Base-by-base conservation (phyloP, 495 filamentous ascomycete species). In the Rhypophila decipiens region DNA sequence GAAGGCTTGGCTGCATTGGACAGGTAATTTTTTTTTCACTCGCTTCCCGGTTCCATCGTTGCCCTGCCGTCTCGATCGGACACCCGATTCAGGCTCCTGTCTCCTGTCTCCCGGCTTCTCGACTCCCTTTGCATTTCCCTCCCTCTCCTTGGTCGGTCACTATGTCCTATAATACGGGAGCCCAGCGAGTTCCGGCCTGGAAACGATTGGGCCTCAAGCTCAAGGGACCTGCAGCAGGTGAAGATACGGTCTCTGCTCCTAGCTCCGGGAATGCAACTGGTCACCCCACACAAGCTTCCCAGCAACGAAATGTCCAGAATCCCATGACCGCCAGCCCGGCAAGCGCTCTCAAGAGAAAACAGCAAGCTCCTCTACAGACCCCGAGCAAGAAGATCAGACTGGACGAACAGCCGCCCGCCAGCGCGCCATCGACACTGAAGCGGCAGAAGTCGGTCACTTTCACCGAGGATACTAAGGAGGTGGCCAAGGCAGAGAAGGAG, bases 371-470 rank as follows among this genome's bases (percentile, higher is more conserved):
- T 44, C 51, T 52, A 42, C 64, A 64, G 18, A 61, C 64, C 5
- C 59, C 60, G 39, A 52, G 56, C 51, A 68, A 68, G 50, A 57
- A 49, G 39, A 20, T 42, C 8, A 56, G 65, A 10, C 44, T 36
- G 11, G 59, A 65, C 23, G 52, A 55, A 1, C 42, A 41, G 11
- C 47, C 50, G 4, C 27, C 47, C 8, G 46, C 24, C 18, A 33
- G 18, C 19, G 33, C 13, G 18, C 4, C 2, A 20, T 46, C 44
- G 18, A 46, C 51, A 7, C 40, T 65, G 39, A 66, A 13, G 54
- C 69, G 63, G 24, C 68, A 65, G 39, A 94, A 91, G 65, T 83
- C 84, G 1, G 88, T 95, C 21, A 79, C 85, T 8, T 95, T 95
- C 59, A 79, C 85, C 0, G 71, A 80, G 19, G 84, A 84, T 24